phyloP scores from a whole-genome alignment of 345 rosid species.

The Pugionium cornutum region DNA sequence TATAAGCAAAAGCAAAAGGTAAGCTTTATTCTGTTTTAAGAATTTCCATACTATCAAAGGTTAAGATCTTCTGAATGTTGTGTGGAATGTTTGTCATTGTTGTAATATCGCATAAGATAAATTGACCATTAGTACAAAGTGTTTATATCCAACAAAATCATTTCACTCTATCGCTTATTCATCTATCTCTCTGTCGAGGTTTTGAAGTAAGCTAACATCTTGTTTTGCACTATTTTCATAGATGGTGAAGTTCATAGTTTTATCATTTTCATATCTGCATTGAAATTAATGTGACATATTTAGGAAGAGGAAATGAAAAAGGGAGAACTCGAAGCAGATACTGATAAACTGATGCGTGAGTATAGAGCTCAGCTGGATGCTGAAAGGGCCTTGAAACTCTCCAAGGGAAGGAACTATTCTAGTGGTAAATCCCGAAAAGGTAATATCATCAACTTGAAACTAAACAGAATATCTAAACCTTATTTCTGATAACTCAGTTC shows the following conservation, averaged over 20 bases:
- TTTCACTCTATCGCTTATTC: not conserved
- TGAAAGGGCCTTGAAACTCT: slow-evolving; percentile 89
- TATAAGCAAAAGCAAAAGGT: slow-evolving; percentile 90
- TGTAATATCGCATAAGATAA: not conserved
- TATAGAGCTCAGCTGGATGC: slow-evolving; percentile 98
- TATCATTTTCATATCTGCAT: too few species aligned
- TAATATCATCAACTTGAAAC: slow-evolving; percentile 28
- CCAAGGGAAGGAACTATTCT: slow-evolving; percentile 86
- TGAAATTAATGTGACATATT: slow-evolving; percentile 19
- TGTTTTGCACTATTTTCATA: too few species aligned
- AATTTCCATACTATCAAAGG: not conserved
- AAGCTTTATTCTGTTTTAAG: slow-evolving; percentile 9
- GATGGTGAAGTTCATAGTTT: too few species aligned
- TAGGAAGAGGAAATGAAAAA: slow-evolving; percentile 88
- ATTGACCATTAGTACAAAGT: not conserved
- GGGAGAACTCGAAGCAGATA: slow-evolving; percentile 90
- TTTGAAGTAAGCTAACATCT: not conserved
- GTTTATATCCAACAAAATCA: not conserved
- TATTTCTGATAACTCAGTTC: slow-evolving; percentile 7
- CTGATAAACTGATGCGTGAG: slow-evolving; percentile 93
- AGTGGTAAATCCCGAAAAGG: slow-evolving; percentile 69
- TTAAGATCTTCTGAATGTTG: not conserved
- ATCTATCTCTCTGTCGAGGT: too few species aligned
- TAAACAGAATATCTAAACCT: slow-evolving; percentile 13
- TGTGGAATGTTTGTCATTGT: slow-evolving; percentile 5